A percentile compares a stretch with the other conserved stretches of the same genome.
Conservation (phyloP, 2,329 filamentous ascomycete genomes). For the Penicillium sp. region DNA sequence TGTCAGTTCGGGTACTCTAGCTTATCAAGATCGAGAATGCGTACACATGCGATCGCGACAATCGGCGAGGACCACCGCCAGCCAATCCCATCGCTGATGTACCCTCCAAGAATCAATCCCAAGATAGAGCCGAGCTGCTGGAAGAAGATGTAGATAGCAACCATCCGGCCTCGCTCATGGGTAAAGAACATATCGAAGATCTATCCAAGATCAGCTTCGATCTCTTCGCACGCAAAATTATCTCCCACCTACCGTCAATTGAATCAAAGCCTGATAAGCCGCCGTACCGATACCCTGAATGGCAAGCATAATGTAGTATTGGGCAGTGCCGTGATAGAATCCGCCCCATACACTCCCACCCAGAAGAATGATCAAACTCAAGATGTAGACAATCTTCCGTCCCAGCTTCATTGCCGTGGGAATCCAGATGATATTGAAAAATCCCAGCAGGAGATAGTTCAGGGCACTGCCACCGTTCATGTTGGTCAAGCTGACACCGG, state of each 20-base stretch:
- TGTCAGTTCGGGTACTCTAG: no score
- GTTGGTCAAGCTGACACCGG: constrained; percentile 41
- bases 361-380: constrained; percentile 36
- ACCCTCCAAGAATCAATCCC: constrained; percentile 41
- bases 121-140: constrained; percentile 45
- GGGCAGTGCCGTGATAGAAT: constrained; percentile 25
- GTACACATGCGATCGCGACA: constrained; percentile 35
- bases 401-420: constrained; percentile 38
- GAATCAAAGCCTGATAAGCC: constrained; percentile 44
- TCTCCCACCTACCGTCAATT: constrained; percentile 34
- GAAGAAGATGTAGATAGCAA: constrained; percentile 44
- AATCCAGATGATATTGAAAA: constrained; percentile 46
- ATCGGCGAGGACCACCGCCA: constrained; percentile 42
- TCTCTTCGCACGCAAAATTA: not conserved
- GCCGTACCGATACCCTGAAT: constrained; percentile 40
- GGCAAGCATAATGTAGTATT: constrained; percentile 35
- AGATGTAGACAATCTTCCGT: constrained; percentile 39
- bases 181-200: constrained; percentile 45
- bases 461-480: constrained; percentile 47
- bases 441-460: constrained; percentile 45
- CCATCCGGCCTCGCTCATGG: constrained; percentile 41
- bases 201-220: constrained; percentile 10
- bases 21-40: constrained; percentile 2
- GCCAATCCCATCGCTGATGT: constrained; percentile 37
- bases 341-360: constrained; percentile 37